Base-by-base conservation (phyloP, 176 grass and related monocot species). In the Cymbopogon citratus region DNA sequence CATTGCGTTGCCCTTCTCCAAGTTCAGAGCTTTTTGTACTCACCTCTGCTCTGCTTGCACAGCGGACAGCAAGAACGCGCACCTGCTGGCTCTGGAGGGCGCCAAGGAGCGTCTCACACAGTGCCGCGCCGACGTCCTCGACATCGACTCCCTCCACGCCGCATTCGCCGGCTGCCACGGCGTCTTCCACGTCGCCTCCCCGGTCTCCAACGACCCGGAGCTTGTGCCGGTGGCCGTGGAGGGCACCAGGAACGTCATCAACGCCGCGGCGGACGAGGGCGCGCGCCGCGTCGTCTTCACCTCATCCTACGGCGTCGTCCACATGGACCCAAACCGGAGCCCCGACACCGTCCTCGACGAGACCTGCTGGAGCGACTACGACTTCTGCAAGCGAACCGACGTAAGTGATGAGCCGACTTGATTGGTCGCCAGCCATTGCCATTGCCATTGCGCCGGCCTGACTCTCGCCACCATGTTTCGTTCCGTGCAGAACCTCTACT, bases 111-210 rank as follows among this genome's bases (percentile, higher is more conserved):
- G 87, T 27, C 63, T 90, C 4, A 54, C 90, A 38, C 63, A 87
- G 10, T 89, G 81, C 84, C 87, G 72, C 23, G 87, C 90, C 49
- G 87, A 92, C 12, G 43, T 92, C 0, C 28, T 92, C 0, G 69
- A 87, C 80, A 66, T 21, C 5, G 62, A 1, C 5, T 73, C 75
- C 69, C 68, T 40, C 8, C 38, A 40, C 38, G 38, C 38, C 38
- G 79, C 87, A 1, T 89, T 92, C 83, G 2, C 2, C 6, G 90
- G 90, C 9, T 92, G 90, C 74, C 46, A 61, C 3, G 90, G 87
- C n/a, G 87, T 92, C 54, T 84, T 89, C 80, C 90, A 92, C 29
- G 80, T 92, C 56, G 87, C 90, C 7, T 92, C 87, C 0, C 90
- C 79, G 0, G 84, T 92, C 0, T 78, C 84, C 79, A 75, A 84